Conservation (phyloP, 192 early-diverging fungal species). For the Entrophospora sp. region DNA sequence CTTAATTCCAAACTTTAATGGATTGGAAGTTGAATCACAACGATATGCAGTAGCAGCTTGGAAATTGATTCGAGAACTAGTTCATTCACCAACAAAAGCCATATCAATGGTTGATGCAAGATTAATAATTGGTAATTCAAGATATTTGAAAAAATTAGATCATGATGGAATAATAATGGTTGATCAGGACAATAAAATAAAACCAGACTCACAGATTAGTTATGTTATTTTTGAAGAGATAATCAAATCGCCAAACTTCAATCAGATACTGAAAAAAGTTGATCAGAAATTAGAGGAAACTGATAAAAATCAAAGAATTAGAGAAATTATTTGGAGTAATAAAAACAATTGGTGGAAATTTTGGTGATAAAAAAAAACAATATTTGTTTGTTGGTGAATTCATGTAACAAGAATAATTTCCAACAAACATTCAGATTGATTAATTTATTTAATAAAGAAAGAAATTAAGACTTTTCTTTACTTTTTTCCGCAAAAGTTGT, state of each 20-base stretch:
- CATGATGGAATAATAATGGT: slow-evolving; percentile 16
- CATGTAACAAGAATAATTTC: too few relatives aligned
- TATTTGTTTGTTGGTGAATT: too few relatives aligned
- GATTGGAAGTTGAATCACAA: slow-evolving; percentile 1
- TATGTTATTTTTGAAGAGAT: neutral
- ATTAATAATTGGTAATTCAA: slow-evolving; percentile 10
- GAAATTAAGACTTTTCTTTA: too few relatives aligned
- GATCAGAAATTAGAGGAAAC: neutral
- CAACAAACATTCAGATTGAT: too few relatives aligned
- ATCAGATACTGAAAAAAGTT: neutral
- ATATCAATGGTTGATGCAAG: neutral
- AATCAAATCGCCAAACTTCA: neutral
- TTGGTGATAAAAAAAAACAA: too few relatives aligned
- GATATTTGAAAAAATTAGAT: neutral
- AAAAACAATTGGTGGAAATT: too few relatives aligned
- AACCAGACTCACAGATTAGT: slow-evolving; percentile 9
- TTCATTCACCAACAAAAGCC: slow-evolving; percentile 10
- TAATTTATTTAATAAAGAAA: too few relatives aligned
- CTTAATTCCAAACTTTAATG: slow-evolving; percentile 14
- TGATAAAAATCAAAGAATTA: slow-evolving; percentile 6
- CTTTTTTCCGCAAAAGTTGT: too few relatives aligned
- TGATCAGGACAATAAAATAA: slow-evolving; percentile 2
- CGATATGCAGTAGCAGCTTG: slow-evolving; percentile 16
- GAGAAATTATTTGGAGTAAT: slow-evolving; percentile 18
- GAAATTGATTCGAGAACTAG: slow-evolving; percentile 14